These are phyloP conservation scores for Dichotomocladium elegans DNA, from an alignment of 371 early-diverging fungal species.

Conservation along the genomic window DNA sequence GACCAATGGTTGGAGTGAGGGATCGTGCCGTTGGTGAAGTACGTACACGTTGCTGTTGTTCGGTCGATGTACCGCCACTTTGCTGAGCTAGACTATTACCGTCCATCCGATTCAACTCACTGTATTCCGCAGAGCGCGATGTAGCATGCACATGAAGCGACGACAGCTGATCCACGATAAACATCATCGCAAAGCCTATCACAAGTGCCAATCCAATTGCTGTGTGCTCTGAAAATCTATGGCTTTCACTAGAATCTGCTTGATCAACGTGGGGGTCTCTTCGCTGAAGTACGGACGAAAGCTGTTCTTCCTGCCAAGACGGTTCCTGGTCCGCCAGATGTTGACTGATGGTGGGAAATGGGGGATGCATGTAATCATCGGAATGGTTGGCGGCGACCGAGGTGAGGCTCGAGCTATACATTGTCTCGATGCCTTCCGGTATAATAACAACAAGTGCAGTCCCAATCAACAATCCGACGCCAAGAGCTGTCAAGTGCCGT, in stretches of 20 bases:
- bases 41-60: conserved; percentile 1
- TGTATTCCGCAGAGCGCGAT: conserved; percentile 18
- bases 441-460: conserved; percentile 88
- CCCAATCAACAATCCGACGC: conserved; percentile 88
- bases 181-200: conserved; percentile 90
- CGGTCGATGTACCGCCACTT: not conserved
- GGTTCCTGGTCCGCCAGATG: not conserved
- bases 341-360: not conserved
- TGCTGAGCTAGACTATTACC: not conserved
- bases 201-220: conserved; percentile 78
- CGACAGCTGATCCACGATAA: conserved; percentile 60
- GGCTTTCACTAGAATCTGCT: conserved; percentile 1
- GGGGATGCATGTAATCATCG: not conserved
- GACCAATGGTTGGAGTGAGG: conserved; percentile 71
- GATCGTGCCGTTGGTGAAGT: conserved; percentile 8
- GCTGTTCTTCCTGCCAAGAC: conserved; percentile 7
- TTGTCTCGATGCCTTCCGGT: conserved; percentile 91
- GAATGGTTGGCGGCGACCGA: not conserved
- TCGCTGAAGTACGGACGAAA: not conserved
- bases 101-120: not conserved
- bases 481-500: conserved; percentile 77
- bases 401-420: conserved; percentile 45
- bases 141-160: conserved; percentile 48
- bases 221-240: conserved; percentile 41
- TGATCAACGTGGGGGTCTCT: not conserved